Evolutionary conservation across 2,329 filamentous ascomycete genomes (phyloP).

Genomic region (Rachicladosporium sp.): DNA sequence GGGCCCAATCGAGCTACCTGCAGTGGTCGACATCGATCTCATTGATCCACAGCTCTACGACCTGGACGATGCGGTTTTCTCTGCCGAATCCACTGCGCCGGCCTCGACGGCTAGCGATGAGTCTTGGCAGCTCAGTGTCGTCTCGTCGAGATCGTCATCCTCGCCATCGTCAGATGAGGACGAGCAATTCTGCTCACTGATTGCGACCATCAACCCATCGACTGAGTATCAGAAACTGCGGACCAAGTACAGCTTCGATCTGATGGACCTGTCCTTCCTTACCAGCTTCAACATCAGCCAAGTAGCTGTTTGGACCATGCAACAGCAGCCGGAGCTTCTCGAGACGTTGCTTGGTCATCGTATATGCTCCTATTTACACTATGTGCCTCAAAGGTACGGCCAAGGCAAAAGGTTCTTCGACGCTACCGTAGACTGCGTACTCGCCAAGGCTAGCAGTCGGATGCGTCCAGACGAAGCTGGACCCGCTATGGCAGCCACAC

Average conservation of each 20-base stretch:
- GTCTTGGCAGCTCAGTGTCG: no score
- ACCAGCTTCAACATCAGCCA: slow-evolving; percentile 17
- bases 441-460: slow-evolving; percentile 10
- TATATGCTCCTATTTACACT: slow-evolving; percentile 14
- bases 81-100: background rate
- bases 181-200: background rate
- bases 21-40: background rate
- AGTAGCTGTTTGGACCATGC: background rate
- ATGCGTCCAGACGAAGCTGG: background rate
- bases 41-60: background rate
- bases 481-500: background rate
- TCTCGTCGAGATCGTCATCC: background rate
- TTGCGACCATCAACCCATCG: background rate
- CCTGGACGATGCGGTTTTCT: background rate
- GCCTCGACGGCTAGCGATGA: no score
- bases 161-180: slow-evolving; percentile 1
- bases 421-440: slow-evolving; percentile 13
- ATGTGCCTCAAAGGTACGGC: slow-evolving; percentile 14
- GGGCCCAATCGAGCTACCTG: background rate
- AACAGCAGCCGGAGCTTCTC: slow-evolving; percentile 1
- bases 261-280: slow-evolving; percentile 13
- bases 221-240: slow-evolving; percentile 3
- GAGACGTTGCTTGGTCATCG: slow-evolving; percentile 6
- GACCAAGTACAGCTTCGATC: slow-evolving; percentile 13
- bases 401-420: slow-evolving; percentile 10